phyloP scores from a whole-genome alignment of 768 basidiomycete species.

The Pleurotus tuoliensis region DNA sequence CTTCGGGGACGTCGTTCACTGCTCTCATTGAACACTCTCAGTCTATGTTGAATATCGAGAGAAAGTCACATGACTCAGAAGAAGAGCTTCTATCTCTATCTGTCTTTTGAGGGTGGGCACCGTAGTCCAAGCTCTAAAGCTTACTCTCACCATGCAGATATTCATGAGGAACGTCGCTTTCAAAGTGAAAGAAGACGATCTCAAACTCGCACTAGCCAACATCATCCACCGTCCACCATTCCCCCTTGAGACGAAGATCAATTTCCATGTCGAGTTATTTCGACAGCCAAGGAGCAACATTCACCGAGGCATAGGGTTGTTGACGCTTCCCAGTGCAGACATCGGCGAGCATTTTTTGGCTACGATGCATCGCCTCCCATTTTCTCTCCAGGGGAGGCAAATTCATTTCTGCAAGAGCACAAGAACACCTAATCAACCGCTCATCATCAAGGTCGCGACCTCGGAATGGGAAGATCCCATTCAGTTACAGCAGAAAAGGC shows the following conservation, averaged over 20 bases:
- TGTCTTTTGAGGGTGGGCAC: too few relatives aligned
- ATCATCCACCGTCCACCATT: constrained; percentile 6
- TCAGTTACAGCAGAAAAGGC: not conserved
- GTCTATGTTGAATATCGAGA: too few relatives aligned
- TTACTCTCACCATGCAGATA: not conserved
- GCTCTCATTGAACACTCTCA: too few relatives aligned
- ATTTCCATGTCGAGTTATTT: constrained; percentile 1
- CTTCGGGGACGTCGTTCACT: too few relatives aligned
- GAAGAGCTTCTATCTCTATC: too few relatives aligned
- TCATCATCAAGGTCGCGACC: not conserved
- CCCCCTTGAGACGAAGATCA: not conserved
- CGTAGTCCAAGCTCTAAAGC: too few relatives aligned
- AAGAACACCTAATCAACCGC: not conserved
- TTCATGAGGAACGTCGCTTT: not conserved
- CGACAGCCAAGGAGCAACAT: not conserved
- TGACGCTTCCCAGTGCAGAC: not conserved
- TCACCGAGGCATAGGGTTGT: not conserved
- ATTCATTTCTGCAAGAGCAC: not conserved
- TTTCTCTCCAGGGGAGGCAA: not conserved
- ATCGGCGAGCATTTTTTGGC: not conserved
- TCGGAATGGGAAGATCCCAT: constrained; percentile 3
- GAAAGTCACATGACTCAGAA: too few relatives aligned
- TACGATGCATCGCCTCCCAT: not conserved
- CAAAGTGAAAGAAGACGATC: constrained; percentile 1
- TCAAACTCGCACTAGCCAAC: not conserved